Base-by-base conservation (phyloP, 2,329 filamentous ascomycete genomes). In the Xylariaceae sp. region DNA sequence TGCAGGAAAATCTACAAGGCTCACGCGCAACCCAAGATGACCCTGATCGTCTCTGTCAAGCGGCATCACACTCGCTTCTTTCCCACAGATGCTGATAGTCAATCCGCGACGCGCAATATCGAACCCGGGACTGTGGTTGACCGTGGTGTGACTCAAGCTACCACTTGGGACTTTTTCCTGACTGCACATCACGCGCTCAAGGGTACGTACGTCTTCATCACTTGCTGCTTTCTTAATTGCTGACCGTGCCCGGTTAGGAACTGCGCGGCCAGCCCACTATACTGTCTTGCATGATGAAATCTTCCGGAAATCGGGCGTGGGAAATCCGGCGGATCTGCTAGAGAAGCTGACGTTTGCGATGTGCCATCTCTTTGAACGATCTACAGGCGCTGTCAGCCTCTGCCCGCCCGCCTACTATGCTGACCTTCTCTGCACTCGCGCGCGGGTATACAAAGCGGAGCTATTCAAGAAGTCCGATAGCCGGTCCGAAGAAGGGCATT, bases 381-480 rank as follows among this genome's bases (percentile, higher is more conserved):
- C 88, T 0, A 92, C 87, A n/a, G 89, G 88, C 60, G 83, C 88
- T 0, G 87, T 95, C 33, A 88, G 83, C 54, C 79, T 94, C 50
- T 92, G 85, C 51, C 87, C 89, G 0, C 86, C 88, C 0, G 88
- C 88, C 0, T 94, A 95, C 67, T 95, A 94, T 55, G 88, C 89
- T 0, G 88, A 95, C 59, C 69, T 94, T 18, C 76, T 90, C 2
- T 92, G 86, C 57, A 85, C 87, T 47, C 74, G 88, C 3, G 83
- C 84, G 0, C 70, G 88, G 1, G 73, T 73, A 9, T 90, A 94
- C 56, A 69, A 90, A 2, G 74, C 75, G 17, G 70, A 75, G 17
- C 66, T 76, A 13, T 81, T 84, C 48, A 77, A 80, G 28, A 49
- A 50, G 2, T 59, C 35, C 4, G 35, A 35, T 9, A 17, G n/a